These are phyloP conservation scores for Bruguiera hainesii DNA, from an alignment of 441 rosid species.

Conservation along the genomic window DNA sequence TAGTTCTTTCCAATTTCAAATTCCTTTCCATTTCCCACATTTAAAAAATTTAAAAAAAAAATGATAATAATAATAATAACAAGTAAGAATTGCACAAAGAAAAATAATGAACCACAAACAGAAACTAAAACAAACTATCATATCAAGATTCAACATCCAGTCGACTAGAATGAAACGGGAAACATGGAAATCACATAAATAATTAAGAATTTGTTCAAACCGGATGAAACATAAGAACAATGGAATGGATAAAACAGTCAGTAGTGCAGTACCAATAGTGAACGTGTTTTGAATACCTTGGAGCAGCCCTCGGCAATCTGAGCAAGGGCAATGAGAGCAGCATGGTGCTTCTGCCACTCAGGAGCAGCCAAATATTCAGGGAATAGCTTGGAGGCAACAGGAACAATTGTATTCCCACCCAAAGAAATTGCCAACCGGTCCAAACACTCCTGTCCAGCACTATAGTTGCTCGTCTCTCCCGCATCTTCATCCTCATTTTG, in stretches of 20 bases:
- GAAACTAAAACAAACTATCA: no score
- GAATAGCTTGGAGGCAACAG: constrained; percentile 92
- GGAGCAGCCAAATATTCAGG: constrained; percentile 85
- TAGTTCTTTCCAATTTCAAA: no score
- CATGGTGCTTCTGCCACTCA: constrained; percentile 99
- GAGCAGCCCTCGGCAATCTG: constrained; percentile 99
- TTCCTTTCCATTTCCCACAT: no score
- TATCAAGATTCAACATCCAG: no score
- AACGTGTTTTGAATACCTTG: constrained; percentile 35
- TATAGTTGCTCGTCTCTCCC: constrained; percentile 86
- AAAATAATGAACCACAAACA: no score
- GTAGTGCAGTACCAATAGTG: background rate
- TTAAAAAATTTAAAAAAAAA: no score
- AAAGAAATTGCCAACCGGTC: constrained; percentile 90
- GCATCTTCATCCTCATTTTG: constrained; percentile 96
- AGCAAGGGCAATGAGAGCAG: constrained; percentile 92
- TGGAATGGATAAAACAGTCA: background rate
- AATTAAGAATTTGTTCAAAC: no score
- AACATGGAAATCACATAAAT: no score
- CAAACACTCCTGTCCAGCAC: constrained; percentile 97
- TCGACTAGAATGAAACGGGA: no score
- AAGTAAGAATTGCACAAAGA: no score
- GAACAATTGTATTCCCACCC: constrained; percentile 96
- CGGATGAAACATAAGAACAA: background rate
- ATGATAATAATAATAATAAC: no score